These are phyloP conservation scores for Mycena galericulata DNA, from an alignment of 768 basidiomycete species.

Conservation along the genomic window DNA sequence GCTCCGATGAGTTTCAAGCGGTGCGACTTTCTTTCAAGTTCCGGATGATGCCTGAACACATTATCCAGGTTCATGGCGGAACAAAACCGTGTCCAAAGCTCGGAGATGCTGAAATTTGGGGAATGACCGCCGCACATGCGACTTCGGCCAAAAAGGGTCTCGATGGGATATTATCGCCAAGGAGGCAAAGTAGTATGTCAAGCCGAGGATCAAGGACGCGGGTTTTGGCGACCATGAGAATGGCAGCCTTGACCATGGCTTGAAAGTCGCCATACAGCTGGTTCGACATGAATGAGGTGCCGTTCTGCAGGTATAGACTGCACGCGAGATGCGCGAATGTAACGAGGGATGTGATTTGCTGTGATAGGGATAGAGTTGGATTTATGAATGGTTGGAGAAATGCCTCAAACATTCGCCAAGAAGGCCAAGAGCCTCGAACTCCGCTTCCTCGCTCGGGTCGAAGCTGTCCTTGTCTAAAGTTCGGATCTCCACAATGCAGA, in stretches of 20 bases:
- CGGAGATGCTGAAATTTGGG: neutral
- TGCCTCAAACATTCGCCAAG: slow-evolving; percentile 43
- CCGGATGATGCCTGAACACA: slow-evolving; percentile 33
- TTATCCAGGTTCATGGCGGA: slow-evolving; percentile 37
- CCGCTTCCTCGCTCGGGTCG: slow-evolving; percentile 35
- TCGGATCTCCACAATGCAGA: slow-evolving; percentile 34
- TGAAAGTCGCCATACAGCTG: no score
- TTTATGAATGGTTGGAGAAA: slow-evolving; percentile 43
- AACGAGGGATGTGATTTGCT: slow-evolving; percentile 42
- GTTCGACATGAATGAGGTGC: no score
- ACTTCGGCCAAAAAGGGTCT: slow-evolving; percentile 42
- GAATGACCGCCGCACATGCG: slow-evolving; percentile 23
- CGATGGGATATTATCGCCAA: slow-evolving; percentile 45
- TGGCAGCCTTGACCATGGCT: no score
- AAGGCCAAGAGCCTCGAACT: slow-evolving; percentile 34
- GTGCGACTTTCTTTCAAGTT: slow-evolving; percentile 36
- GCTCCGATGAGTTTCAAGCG: slow-evolving; percentile 36
- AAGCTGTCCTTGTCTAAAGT: slow-evolving; percentile 25
- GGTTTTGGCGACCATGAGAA: slow-evolving; percentile 37
- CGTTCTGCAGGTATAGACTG: no score
- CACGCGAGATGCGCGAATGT: slow-evolving; percentile 41
- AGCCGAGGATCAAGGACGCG: slow-evolving; percentile 35
- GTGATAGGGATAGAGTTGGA: slow-evolving; percentile 33
- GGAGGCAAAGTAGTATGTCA: slow-evolving; percentile 34
- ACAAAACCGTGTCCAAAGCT: slow-evolving; percentile 28